Evolutionary conservation across 345 rosid species (phyloP), one percentile per base, ranked within the genome.

Genomic region (Alliaria petiolata): DNA sequence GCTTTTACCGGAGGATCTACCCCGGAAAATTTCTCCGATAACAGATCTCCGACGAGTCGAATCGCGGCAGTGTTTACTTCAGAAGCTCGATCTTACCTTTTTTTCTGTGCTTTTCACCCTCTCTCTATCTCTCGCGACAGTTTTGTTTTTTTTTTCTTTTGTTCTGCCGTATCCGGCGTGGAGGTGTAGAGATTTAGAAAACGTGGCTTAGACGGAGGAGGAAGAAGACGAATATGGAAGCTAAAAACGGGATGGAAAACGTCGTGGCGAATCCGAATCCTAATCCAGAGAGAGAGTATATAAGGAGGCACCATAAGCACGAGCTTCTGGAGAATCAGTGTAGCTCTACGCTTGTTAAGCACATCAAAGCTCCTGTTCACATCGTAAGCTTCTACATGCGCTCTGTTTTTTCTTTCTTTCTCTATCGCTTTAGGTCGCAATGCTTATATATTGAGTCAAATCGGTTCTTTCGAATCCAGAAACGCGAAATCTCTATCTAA

Each of bases 351-450:
- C 91, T 93, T 70, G 79, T 83, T 35, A 91, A 89, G 76, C 95
- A 85, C 76, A 83, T 91, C 95, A 89, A 83, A 76, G 96, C 96
- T 72, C 96, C 99, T 61, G 85, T 93, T 80, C 96, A 83, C 73
- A 95, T 87, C n/a, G 96, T 93, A 87, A 80, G 71, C 70, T 74
- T 14, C 47, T 44, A 5, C 52, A 42, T 69, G 9, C 25, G 36
- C 56, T 62, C 52, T 47, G 6, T 6, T 31, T 60, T 63, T 38
- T n/a, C n/a, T 16, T 54, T 22, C 1, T 4, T 25, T 71, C 26
- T 62, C n/a, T n/a, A n/a, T 14, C 20, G n/a, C n/a, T n/a, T 58
- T 67, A 30, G 35, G 15, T 65, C 31, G 19, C 62, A 63, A 50
- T 69, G 56, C 36, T 8, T 20, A 7, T 46, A 8, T 2, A 45